Percentiles rank a stretch among this genome's conserved stretches.
These are phyloP conservation scores for Paecilomyces fulvus DNA, from an alignment of 2,329 filamentous ascomycete species.

Conservation along the genomic window DNA sequence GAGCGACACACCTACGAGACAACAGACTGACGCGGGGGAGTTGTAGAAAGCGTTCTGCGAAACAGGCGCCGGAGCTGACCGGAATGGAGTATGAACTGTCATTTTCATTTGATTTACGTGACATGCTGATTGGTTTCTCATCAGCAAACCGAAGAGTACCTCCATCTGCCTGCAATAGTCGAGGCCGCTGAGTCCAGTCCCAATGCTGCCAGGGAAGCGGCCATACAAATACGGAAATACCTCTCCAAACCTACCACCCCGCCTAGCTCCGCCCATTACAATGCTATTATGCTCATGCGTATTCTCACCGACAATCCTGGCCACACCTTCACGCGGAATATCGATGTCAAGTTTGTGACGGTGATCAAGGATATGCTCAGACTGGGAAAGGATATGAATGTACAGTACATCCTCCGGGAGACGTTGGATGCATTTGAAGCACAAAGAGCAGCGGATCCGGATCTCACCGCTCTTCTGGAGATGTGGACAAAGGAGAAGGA, in stretches of 20 bases:
- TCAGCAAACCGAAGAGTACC: constrained; percentile 66
- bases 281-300: constrained; percentile 88
- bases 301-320: constrained; percentile 92
- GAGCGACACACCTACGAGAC: not conserved
- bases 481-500: constrained; percentile 91
- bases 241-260: constrained; percentile 61
- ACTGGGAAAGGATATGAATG: constrained; percentile 61
- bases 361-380: constrained; percentile 68
- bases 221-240: constrained; percentile 71
- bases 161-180: constrained; percentile 87
- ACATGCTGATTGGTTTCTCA: not conserved
- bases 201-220: constrained; percentile 71
- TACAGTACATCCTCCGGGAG: constrained; percentile 80
- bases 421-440: constrained; percentile 71
- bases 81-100: constrained; percentile 35
- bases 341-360: constrained; percentile 76
- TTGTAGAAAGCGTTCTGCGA: constrained; percentile 71
- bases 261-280: constrained; percentile 74
- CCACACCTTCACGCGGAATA: constrained; percentile 76
- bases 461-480: constrained; percentile 58
- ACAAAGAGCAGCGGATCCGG: constrained; percentile 65
- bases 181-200: constrained; percentile 91
- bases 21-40: not conserved
- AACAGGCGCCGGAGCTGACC: constrained; percentile 51
- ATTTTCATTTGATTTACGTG: not conserved